Evolutionary conservation across 129 eudicot species (phyloP).

Genomic region (Logfia minima): DNA sequence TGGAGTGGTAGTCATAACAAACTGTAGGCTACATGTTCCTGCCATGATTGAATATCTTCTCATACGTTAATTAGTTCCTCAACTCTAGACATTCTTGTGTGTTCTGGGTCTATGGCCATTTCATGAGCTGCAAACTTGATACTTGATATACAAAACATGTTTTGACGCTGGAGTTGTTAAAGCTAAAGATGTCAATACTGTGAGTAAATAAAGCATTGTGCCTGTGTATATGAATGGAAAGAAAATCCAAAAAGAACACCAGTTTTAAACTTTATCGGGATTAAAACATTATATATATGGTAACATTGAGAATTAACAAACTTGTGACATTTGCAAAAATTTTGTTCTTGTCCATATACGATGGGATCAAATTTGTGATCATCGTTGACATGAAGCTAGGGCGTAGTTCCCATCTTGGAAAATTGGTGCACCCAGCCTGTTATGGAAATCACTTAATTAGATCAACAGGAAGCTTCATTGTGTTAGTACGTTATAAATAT

Average conservation of each 20-base stretch:
- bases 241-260: not conserved
- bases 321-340: not conserved
- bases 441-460: not conserved
- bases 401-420: no score
- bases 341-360: not conserved
- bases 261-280: not conserved
- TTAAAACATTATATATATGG: not conserved
- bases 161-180: not conserved
- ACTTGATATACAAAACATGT: not conserved
- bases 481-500: not conserved
- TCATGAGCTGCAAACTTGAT: not conserved
- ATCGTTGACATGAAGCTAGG: not conserved
- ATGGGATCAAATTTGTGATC: not conserved
- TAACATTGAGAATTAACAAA: not conserved
- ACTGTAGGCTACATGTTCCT: not conserved
- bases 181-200: not conserved
- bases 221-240: no score
- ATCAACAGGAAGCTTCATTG: not conserved
- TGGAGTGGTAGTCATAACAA: not conserved
- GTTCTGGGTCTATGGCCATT: not conserved
- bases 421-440: not conserved
- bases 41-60: not conserved
- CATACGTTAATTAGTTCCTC: not conserved
- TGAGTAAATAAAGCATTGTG: not conserved
- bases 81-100: not conserved